A percentile compares a stretch with the other conserved stretches of the same genome.
phyloP scores from a whole-genome alignment of 768 basidiomycete genomes.

The Termitomyces sp. region DNA sequence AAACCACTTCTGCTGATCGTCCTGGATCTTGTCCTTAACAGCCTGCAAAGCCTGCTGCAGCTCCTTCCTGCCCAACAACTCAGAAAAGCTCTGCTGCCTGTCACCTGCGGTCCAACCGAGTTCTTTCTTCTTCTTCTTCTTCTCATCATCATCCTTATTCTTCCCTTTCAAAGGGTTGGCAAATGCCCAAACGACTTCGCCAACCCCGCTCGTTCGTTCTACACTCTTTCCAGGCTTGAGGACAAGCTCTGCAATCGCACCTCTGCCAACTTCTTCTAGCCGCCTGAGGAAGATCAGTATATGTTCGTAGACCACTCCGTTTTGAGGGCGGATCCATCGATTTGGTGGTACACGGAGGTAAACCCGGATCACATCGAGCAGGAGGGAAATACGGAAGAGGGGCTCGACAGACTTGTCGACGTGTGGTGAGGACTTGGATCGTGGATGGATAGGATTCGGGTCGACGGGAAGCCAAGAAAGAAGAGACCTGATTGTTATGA shows the following conservation, averaged over 20 bases:
- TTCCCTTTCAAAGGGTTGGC: neutral
- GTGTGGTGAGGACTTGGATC: neutral
- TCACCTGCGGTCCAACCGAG: neutral
- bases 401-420: neutral
- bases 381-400: neutral
- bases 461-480: slow-evolving; percentile 4
- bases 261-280: neutral
- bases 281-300: neutral
- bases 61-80: neutral
- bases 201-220: neutral
- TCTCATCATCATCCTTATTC: neutral
- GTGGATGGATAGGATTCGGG: neutral
- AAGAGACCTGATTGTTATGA: neutral
- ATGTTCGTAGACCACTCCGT: neutral
- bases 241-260: neutral
- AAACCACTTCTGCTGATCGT: neutral
- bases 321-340: neutral
- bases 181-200: neutral
- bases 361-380: slow-evolving; percentile 6
- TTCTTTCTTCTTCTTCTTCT: neutral
- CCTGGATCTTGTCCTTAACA: neutral
- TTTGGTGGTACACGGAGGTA: slow-evolving; percentile 3
- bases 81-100: neutral
- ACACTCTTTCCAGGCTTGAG: neutral
- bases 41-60: neutral